Conservation (phyloP, 176 grass and related monocot species). For the Pontederia paniculata region DNA sequence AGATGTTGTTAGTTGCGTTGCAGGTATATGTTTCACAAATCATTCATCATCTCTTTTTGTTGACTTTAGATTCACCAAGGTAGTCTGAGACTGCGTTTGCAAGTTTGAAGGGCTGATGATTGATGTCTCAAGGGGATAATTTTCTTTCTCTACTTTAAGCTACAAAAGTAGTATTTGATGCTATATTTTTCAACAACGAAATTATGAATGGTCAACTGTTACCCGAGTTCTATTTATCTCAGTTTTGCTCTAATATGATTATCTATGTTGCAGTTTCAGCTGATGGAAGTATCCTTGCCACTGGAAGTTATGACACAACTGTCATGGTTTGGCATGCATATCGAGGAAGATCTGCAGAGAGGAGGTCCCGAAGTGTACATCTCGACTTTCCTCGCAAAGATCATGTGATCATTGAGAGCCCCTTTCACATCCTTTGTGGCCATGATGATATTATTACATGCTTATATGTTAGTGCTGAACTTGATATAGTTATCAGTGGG, state of each 20-base stretch:
- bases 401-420: constrained; percentile 65
- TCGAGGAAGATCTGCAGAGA: constrained; percentile 59
- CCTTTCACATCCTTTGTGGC: constrained; percentile 88
- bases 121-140: too few relatives aligned
- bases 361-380: constrained; percentile 34
- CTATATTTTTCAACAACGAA: neutral
- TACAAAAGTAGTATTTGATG: too few relatives aligned
- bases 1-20: constrained; percentile 93
- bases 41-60: neutral
- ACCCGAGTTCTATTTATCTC: neutral
- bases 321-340: constrained; percentile 96
- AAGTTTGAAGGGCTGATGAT: too few relatives aligned
- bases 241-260: neutral
- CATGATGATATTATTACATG: constrained; percentile 97
- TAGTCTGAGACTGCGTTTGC: too few relatives aligned
- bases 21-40: constrained; percentile 38
- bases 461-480: constrained; percentile 81
- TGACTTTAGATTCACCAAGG: neutral
- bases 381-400: constrained; percentile 54
- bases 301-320: constrained; percentile 96
- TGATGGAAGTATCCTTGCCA: constrained; percentile 72
- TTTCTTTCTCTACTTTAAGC: too few relatives aligned
- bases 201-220: neutral
- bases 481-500: constrained; percentile 90
- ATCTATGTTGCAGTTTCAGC: constrained; percentile 66